A percentile compares a stretch with the other conserved stretches of the same genome.
Evolutionary conservation across 2,329 filamentous ascomycete genomes (phyloP).

Genomic region (Exophiala phaeomuriformis): DNA sequence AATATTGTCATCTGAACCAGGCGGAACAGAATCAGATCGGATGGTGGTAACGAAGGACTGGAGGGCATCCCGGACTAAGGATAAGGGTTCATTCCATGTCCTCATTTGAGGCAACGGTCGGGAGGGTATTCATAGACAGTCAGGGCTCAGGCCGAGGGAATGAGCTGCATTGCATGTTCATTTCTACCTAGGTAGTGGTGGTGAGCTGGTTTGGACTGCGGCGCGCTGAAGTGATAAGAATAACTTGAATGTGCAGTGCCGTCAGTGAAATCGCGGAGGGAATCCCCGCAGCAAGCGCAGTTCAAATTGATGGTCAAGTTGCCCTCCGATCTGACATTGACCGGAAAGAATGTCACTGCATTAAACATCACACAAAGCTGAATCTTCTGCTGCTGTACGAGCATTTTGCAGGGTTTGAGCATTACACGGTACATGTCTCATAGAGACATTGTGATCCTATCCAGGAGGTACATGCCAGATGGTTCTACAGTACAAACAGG

Average conservation of each 20-base stretch:
- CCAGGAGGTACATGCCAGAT: slow-evolving; percentile 13
- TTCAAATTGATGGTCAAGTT: no score
- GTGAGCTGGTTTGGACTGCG: not conserved
- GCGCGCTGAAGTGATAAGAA: no score
- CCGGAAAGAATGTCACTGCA: not conserved
- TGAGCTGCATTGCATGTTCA: not conserved
- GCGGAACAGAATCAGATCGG: not conserved
- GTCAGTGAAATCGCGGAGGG: no score
- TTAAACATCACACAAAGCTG: no score
- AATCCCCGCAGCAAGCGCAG: no score
- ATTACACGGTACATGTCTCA: not conserved
- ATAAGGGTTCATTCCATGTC: not conserved
- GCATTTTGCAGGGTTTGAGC: not conserved
- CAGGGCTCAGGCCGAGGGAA: not conserved
- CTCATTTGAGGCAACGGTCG: not conserved
- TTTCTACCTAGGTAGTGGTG: not conserved
- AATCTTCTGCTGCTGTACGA: not conserved
- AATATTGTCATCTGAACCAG: slow-evolving; percentile 2
- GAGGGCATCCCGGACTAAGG: slow-evolving; percentile 2
- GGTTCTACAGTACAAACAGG: slow-evolving; percentile 11
- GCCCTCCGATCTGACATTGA: no score
- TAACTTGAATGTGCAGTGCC: no score
- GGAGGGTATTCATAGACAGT: not conserved
- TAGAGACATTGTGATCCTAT: slow-evolving; percentile 8
- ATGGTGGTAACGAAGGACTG: not conserved